Conservation (phyloP, 805 yeast genomes). For the Pichia nanzhaoensis region DNA sequence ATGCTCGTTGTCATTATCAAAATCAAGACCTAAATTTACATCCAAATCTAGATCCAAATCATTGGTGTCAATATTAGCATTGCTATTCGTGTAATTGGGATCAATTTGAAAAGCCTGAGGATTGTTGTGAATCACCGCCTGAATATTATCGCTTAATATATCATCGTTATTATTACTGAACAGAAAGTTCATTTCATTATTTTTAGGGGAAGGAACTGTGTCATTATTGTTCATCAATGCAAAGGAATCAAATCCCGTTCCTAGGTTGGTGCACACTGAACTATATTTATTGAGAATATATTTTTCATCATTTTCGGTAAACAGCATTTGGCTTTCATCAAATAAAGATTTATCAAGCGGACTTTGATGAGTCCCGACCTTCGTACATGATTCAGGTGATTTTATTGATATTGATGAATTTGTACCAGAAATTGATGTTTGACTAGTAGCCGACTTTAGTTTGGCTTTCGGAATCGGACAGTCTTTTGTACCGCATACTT, state of each 20-base stretch:
- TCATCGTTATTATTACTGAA: constrained; percentile 8
- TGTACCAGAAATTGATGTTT: background rate
- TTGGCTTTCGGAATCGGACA: constrained; percentile 53
- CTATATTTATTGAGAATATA: background rate
- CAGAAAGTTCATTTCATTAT: constrained; percentile 12
- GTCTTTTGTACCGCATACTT: constrained; percentile 76
- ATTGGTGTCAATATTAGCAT: constrained; percentile 3
- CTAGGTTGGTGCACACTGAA: background rate
- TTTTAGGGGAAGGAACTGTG: background rate
- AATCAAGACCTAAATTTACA: constrained; percentile 10
- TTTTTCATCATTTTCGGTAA: background rate
- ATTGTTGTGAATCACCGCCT: constrained; percentile 9
- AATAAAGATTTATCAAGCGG: constrained; percentile 2
- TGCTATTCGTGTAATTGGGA: background rate
- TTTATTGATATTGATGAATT: constrained; percentile 1
- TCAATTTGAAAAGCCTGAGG: constrained; percentile 9
- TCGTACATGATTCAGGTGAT: background rate
- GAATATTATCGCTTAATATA: background rate
- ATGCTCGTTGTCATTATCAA: background rate
- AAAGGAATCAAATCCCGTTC: background rate
- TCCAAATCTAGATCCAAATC: constrained; percentile 2
- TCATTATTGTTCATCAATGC: constrained; percentile 2
- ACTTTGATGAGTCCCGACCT: background rate
- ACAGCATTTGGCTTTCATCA: background rate
- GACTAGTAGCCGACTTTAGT: background rate